Evolutionary conservation across 805 yeast genomes (phyloP), one percentile per base, ranked within the genome.

Genomic region (Candida qinlingensis): DNA sequence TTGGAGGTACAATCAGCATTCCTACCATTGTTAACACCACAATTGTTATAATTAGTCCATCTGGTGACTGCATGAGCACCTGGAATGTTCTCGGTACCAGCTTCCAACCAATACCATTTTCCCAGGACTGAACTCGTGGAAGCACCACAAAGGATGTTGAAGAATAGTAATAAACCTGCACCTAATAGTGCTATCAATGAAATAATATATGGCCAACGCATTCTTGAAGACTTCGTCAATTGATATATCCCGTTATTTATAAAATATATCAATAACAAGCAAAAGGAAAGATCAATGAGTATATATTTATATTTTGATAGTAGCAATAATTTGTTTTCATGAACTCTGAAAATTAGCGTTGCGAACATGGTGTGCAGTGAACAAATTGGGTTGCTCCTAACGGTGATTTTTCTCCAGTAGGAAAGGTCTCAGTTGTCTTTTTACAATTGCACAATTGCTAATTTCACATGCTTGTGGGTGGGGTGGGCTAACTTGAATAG

Each of bases 21-120:
- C 39, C 62, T 53, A 47, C 78, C 77, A 53, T 76, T 73, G 12
- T 58, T 60, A 37, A 58, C 63, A 30, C 74, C 75, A 53, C 76
- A 73, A 58, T 83, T 73, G 53, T 84, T 82, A 77, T 92, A 91
- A 66, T 79, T 79, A 9, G 91, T 85, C 97, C 97, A 91, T 58
- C 91, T 80, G 3, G 88, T 72, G 12, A 66, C 62, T 3, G 58
- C 47, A 30, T 75, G 69, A 13, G 71, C 67, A 6, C 61, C 57
- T 28, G 76, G 70, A 48, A 73, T 69, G 39, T 68, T 63, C 19
- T 66, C 59, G 44, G 96, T 89, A 59, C 82, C 83, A 29, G 89
- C 96, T 61, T 80, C 73, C 39, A 91, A 62, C 91, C 94, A 89
- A 70, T 85, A 90, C 67, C 88, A 85, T 50, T 74, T 68, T 59